These are phyloP conservation scores for Tetracladium maxilliforme DNA, from an alignment of 2,329 filamentous ascomycete species.

Conservation along the genomic window DNA sequence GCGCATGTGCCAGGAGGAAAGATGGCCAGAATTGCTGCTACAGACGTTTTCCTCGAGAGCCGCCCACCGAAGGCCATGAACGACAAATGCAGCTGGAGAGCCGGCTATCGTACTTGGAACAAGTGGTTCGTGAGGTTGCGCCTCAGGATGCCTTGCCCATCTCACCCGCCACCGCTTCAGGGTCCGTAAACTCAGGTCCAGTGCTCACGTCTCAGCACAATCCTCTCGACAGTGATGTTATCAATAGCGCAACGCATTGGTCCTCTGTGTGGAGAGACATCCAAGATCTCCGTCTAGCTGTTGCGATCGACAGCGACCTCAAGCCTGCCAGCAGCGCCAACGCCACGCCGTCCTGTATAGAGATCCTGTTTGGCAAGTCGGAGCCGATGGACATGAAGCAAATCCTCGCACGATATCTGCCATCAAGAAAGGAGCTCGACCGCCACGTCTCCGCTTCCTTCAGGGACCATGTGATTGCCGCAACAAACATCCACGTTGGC, in stretches of 20 bases:
- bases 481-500: conserved; percentile 8
- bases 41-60: too few species aligned
- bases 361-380: conserved; percentile 7
- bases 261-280: conserved; percentile 9
- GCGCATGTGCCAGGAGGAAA: conserved; percentile 6
- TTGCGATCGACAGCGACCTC: background rate
- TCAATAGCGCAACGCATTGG: conserved; percentile 9
- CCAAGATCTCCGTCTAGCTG: conserved; percentile 5
- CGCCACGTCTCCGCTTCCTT: conserved; percentile 8
- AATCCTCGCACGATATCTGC: conserved; percentile 7
- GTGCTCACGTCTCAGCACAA: background rate
- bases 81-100: conserved; percentile 2
- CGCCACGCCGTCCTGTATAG: too few species aligned
- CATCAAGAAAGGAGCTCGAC: conserved; percentile 7
- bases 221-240: background rate
- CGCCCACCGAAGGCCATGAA: background rate
- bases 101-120: conserved; percentile 6
- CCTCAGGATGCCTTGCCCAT: conserved; percentile 1
- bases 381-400: conserved; percentile 4
- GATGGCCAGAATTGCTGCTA: conserved; percentile 7
- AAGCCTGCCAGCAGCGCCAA: background rate
- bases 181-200: too few species aligned
- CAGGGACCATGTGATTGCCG: conserved; percentile 5
- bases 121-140: conserved; percentile 6
- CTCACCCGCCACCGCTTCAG: conserved; percentile 8